Conservation (phyloP, 2,329 filamentous ascomycete species). For the Cryphonectria parasitica region DNA sequence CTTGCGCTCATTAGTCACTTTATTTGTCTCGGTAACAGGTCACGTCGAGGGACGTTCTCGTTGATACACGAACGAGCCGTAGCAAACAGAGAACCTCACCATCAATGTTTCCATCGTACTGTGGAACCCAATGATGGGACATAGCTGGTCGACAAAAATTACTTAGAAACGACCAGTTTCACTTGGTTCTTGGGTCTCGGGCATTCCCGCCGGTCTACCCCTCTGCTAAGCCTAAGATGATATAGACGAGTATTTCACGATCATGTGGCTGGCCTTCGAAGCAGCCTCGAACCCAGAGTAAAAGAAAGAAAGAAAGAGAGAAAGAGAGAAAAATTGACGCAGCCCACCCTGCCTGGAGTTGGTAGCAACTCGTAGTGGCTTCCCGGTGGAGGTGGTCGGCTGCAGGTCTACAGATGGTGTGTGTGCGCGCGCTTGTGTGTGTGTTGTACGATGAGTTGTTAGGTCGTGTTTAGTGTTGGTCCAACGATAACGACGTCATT, state of each 20-base stretch:
- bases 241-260: neutral
- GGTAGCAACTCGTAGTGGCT: constrained; percentile 15
- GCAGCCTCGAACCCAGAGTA: too few species aligned
- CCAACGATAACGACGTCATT: constrained; percentile 24
- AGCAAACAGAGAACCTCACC: neutral
- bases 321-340: too few species aligned
- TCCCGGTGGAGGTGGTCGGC: neutral
- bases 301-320: too few species aligned
- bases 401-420: neutral
- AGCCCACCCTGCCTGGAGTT: constrained; percentile 4
- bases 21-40: neutral
- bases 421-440: too few species aligned
- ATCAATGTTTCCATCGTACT: neutral
- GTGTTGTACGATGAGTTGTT: neutral
- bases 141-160: constrained; percentile 16
- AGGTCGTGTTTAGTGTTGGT: constrained; percentile 16
- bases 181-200: constrained; percentile 7
- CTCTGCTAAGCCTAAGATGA: neutral
- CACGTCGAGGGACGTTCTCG: neutral
- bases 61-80: neutral
- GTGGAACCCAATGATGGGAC: constrained; percentile 17
- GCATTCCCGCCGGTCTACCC: constrained; percentile 13
- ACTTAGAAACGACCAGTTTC: constrained; percentile 7
- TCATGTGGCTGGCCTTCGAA: neutral
- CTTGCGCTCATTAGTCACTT: neutral